Evolutionary conservation across 2,329 filamentous ascomycete genomes (phyloP), one percentile per base, ranked within the genome.

Genomic region (Atkinsonella hypoxylon): DNA sequence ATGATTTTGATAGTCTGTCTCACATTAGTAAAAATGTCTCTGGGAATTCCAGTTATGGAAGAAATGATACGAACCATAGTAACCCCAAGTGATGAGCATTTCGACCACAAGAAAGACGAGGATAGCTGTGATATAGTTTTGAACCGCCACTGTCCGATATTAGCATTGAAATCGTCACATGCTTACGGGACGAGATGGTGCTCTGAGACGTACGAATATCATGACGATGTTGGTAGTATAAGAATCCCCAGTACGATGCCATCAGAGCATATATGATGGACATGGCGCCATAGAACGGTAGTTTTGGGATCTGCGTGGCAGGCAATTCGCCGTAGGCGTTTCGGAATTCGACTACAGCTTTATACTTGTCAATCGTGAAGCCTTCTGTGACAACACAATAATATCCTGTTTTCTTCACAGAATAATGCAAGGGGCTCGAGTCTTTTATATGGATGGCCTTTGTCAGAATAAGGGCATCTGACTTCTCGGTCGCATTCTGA

Each of bases 61-160:
- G n/a, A 20, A 15, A 26, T 10, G 39, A n/a, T 22, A 60, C 75
- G 53, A 72, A 87, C 83, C 83, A 67, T 97, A 98, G 72, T 95
- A 98, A 42, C 89, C 89, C 93, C 93, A 98, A 2, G 93, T 98
- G 80, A 97, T 90, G 62, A 97, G 74, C 83, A 97, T 95, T 67
- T 98, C 93, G 15, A 97, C 70, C 15, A 97, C 88, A 42, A 98
- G 73, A 70, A 98, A 98, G 48, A 93, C 81, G 47, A 98, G 75
- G 54, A 97, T 98, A 10, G 93, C 91, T 0, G 93, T 98, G 60
- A 98, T 97, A 67, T 98, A 98, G 66, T 98, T 98, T 68, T 98
- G 93, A 2, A 98, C 93, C 15, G 94, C 85, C 62, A 98, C 82
- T 87, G 54, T 20, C 7, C 13, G 41, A 36, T 46, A 30, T 53